Percentiles rank a stretch among this genome's conserved stretches.
Evolutionary conservation across 2,329 filamentous ascomycete species (phyloP).

Genomic region (Cytospora leucostoma): DNA sequence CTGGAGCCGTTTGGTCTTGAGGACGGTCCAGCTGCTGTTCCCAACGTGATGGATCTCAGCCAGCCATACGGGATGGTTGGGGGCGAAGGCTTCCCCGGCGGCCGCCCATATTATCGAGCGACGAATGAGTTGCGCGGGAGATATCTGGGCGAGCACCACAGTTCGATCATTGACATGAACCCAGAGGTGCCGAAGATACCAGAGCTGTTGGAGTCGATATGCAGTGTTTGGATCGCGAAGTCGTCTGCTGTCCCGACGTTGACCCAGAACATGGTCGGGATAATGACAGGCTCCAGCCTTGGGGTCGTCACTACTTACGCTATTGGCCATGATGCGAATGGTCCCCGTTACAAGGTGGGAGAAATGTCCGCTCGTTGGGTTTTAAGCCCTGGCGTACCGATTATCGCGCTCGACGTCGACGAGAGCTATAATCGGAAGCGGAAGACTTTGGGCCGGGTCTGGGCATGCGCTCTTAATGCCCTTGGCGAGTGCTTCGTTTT

Average conservation of each 20-base stretch:
- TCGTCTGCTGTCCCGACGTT: slow-evolving; percentile 68
- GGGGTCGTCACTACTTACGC: slow-evolving; percentile 83
- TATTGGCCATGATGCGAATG: slow-evolving; percentile 60
- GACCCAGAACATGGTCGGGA: slow-evolving; percentile 77
- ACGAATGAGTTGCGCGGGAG: slow-evolving; percentile 74
- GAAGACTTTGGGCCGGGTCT: slow-evolving; percentile 70
- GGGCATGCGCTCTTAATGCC: slow-evolving; percentile 93
- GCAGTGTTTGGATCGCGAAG: slow-evolving; percentile 88
- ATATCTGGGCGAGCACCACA: slow-evolving; percentile 64
- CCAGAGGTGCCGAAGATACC: slow-evolving; percentile 77
- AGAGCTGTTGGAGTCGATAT: slow-evolving; percentile 69
- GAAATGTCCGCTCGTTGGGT: slow-evolving; percentile 88
- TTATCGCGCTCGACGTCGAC: slow-evolving; percentile 80
- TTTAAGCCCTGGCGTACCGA: slow-evolving; percentile 88
- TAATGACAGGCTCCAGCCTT: slow-evolving; percentile 79
- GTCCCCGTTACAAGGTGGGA: slow-evolving; percentile 67
- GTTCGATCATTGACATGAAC: slow-evolving; percentile 61
- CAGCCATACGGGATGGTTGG: slow-evolving; percentile 80
- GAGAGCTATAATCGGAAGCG: slow-evolving; percentile 76
- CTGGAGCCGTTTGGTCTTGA: slow-evolving; percentile 77
- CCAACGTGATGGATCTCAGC: slow-evolving; percentile 90
- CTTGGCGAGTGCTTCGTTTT: slow-evolving; percentile 90
- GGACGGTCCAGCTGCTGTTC: slow-evolving; percentile 73
- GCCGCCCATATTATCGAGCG: slow-evolving; percentile 75
- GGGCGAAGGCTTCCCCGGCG: slow-evolving; percentile 84